Percentiles rank a stretch among this genome's conserved stretches.
phyloP scores from a whole-genome alignment of 2,329 filamentous ascomycete species.

The Arthrocladium fulminans region DNA sequence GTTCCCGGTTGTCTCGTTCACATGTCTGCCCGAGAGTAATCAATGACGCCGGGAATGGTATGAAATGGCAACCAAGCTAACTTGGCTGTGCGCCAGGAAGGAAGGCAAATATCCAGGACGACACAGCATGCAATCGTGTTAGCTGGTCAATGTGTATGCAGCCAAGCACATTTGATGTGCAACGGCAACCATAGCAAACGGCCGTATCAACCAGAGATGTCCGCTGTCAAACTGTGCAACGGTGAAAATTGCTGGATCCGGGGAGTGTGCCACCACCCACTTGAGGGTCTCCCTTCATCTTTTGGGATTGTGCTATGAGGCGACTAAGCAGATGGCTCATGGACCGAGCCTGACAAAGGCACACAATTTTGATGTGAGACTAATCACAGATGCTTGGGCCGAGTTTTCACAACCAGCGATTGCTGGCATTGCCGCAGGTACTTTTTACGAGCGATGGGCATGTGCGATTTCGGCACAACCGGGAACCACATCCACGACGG shows the following conservation, averaged over 20 bases:
- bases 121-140: neutral
- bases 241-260: neutral
- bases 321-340: neutral
- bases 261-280: neutral
- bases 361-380: too few relatives aligned
- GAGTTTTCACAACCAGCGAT: too few relatives aligned
- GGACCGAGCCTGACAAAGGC: too few relatives aligned
- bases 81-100: too few relatives aligned
- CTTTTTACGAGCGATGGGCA: too few relatives aligned
- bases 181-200: neutral
- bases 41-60: too few relatives aligned
- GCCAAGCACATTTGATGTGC: neutral
- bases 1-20: too few relatives aligned
- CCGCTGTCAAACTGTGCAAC: slow-evolving; percentile 9
- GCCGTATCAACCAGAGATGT: slow-evolving; percentile 4
- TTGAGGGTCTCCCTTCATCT: neutral
- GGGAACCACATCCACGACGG: too few relatives aligned
- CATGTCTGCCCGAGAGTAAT: neutral
- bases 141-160: neutral
- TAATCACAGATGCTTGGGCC: too few relatives aligned
- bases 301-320: neutral
- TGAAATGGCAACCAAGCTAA: too few relatives aligned
- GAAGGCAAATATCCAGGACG: neutral
- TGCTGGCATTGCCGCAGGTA: too few relatives aligned
- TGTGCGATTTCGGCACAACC: too few relatives aligned